Evolutionary conservation across 1,284 basidiomycete species (phyloP).

Genomic region (Leccinum pachyderme): DNA sequence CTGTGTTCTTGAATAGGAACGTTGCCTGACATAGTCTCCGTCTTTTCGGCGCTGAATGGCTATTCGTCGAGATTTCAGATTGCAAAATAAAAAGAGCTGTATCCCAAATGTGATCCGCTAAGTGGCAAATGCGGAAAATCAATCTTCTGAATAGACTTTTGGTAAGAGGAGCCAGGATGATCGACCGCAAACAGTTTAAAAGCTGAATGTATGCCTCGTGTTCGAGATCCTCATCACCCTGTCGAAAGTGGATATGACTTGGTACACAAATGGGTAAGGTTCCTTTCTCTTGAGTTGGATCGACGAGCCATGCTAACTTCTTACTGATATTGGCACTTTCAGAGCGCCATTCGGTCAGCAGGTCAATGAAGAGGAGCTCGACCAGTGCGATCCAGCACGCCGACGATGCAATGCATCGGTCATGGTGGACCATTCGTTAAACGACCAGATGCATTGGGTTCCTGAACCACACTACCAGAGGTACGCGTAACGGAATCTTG

Average conservation of each 20-base stretch:
- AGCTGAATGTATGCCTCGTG: background rate
- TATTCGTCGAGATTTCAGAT: background rate
- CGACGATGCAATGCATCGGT: constrained; percentile 6
- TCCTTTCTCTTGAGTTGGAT: background rate
- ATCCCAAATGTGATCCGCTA: constrained; percentile 9
- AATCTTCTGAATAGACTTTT: constrained; percentile 14
- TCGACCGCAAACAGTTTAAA: constrained; percentile 8
- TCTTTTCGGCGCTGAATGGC: constrained; percentile 8
- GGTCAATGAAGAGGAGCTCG: background rate
- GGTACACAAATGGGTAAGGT: constrained; percentile 13
- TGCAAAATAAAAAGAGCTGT: background rate
- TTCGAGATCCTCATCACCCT: background rate
- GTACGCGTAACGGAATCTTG: constrained; percentile 10
- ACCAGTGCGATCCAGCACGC: background rate
- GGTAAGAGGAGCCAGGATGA: constrained; percentile 4
- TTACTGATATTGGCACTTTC: constrained; percentile 2
- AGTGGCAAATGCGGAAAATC: constrained; percentile 1
- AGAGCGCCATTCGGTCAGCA: background rate
- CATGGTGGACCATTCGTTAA: background rate
- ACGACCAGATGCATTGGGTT: background rate
- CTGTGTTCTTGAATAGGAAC: background rate
- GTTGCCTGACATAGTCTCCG: constrained; percentile 1
- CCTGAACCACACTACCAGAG: constrained; percentile 4
- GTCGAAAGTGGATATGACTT: constrained; percentile 12
- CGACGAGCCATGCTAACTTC: background rate